Base-by-base conservation (phyloP, 495 filamentous ascomycete species). In the Letharia lupina region DNA sequence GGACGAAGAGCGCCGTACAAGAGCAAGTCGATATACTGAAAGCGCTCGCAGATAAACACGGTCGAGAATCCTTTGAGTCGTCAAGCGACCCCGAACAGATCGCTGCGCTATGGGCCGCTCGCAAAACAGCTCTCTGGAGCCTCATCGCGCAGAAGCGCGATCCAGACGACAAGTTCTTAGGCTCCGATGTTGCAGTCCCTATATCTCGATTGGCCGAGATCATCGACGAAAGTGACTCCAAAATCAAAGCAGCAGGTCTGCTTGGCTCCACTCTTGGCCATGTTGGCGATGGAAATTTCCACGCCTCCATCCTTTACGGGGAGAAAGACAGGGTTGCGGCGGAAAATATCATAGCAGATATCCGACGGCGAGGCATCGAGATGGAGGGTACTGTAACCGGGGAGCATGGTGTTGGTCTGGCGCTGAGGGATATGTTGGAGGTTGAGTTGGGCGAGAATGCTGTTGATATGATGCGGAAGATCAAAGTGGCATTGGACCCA, bases 161-260 rank as follows among this genome's bases (percentile, higher is more conserved):
- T 60, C 79, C 82, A 3, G 76, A 78, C 42, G 84, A 87, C 65
- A 83, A 81, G 33, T 84, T 88, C 57, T 86, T 86, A 83, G 86
- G 85, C 13, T 87, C 86, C 4, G 86, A 88, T 73, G 86, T 87
- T 11, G 86, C 86, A 0, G 86, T 88, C 0, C 86, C 86, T 9
- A 87, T 88, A 70, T 84, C 80, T 68, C 76, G 75, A 64, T 67
- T 88, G 63, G 78, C 86, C n/a, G 78, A 82, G 54, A 86, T 88
- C 60, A 86, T 88, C 47, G 86, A 88, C 64, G 78, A 79, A 41
- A 86, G 84, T 4, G 86, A 87, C 67, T 73, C 79, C 39, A 81
- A 86, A 63, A 81, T 88, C 72, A 77, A 74, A 41, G 73, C 78
- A 68, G 83, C 80, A 63, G 83, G 81, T 2, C 68, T 88, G 28